A percentile compares a stretch with the other conserved stretches of the same genome.
Evolutionary conservation across 495 filamentous ascomycete genomes (phyloP).

Genomic region (Viridothelium virens): DNA sequence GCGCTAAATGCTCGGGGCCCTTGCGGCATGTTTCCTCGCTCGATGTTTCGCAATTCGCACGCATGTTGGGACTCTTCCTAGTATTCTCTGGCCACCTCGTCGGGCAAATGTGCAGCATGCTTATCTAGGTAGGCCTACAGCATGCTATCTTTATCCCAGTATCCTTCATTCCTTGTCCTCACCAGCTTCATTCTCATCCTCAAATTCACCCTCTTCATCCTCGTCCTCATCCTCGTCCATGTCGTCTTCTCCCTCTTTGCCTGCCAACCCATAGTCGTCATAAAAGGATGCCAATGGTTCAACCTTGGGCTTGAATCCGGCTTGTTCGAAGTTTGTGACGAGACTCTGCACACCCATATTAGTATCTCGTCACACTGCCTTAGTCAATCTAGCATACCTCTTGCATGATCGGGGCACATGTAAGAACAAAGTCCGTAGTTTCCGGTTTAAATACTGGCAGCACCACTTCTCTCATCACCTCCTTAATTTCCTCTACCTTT

Average conservation of each 20-base stretch:
- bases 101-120: background rate
- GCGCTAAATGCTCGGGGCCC: background rate
- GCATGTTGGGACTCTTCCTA: too few species aligned
- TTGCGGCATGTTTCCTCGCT: background rate
- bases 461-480: constrained; percentile 64
- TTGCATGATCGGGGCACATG: constrained; percentile 77
- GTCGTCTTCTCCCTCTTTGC: constrained; percentile 50
- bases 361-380: constrained; percentile 1
- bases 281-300: constrained; percentile 73
- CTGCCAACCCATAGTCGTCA: constrained; percentile 82
- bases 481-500: constrained; percentile 65
- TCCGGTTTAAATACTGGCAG: constrained; percentile 69
- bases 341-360: constrained; percentile 47
- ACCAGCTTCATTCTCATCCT: constrained; percentile 44
- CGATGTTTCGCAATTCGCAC: too few species aligned
- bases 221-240: constrained; percentile 46
- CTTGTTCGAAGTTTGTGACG: constrained; percentile 58
- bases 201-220: constrained; percentile 56
- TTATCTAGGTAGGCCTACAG: background rate
- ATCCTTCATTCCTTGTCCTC: constrained; percentile 27
- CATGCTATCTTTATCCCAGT: constrained; percentile 26
- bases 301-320: constrained; percentile 70
- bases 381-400: constrained; percentile 51
- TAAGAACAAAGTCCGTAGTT: constrained; percentile 74
- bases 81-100: background rate